Evolutionary conservation across 305 asterid species (phyloP).

Genomic region (Fraxinus greggii): DNA sequence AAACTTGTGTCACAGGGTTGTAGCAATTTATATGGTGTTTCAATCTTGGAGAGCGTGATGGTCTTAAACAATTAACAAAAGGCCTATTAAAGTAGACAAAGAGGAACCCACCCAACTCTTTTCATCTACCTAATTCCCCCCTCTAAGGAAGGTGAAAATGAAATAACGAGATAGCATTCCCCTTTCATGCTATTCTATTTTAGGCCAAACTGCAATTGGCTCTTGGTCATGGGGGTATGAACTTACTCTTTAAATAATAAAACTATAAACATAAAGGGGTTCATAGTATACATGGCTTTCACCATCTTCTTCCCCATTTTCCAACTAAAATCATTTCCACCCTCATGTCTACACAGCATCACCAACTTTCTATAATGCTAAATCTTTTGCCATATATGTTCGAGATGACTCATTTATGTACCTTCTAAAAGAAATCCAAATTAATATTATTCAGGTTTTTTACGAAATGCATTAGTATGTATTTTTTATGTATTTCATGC

Average conservation of each 20-base stretch:
- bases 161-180: slow-evolving; percentile 4
- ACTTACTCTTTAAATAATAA: slow-evolving; percentile 30
- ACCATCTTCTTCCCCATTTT: background rate
- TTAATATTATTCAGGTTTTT: background rate
- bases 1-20: background rate
- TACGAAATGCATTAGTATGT: background rate
- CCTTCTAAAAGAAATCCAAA: background rate
- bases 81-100: slow-evolving; percentile 26
- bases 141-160: slow-evolving; percentile 25
- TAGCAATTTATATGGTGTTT: background rate
- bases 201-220: slow-evolving; percentile 24
- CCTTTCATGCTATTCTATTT: slow-evolving; percentile 8
- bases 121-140: slow-evolving; percentile 23
- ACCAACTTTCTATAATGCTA: slow-evolving; percentile 10
- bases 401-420: background rate
- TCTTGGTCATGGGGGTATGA: slow-evolving; percentile 18
- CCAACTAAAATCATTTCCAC: background rate
- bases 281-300: slow-evolving; percentile 10
- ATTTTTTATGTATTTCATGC: background rate
- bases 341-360: slow-evolving; percentile 6
- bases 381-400: background rate
- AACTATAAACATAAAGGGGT: slow-evolving; percentile 23
- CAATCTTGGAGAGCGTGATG: slow-evolving; percentile 7
- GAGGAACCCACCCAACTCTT: slow-evolving; percentile 25
- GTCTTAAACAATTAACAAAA: slow-evolving; percentile 5